phyloP scores from a whole-genome alignment of 1,284 basidiomycete genomes.

The Marasmius oreades region DNA sequence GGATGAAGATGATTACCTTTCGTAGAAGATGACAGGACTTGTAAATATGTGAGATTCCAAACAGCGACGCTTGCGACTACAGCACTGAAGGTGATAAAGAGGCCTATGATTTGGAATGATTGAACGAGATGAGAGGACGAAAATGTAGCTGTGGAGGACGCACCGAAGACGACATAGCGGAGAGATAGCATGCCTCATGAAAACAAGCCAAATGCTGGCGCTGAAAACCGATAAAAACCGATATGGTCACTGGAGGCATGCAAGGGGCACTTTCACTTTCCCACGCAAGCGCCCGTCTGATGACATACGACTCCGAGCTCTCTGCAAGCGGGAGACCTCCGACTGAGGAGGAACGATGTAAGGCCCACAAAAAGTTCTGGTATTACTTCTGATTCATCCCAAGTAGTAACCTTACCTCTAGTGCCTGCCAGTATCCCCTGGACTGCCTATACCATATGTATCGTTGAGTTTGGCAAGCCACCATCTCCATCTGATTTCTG shows the following conservation, averaged over 20 bases:
- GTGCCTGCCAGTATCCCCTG: background rate
- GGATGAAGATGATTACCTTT: conserved; percentile 1
- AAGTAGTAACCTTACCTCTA: background rate
- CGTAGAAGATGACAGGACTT: conserved; percentile 21
- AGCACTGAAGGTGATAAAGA: conserved; percentile 63
- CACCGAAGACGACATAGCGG: conserved; percentile 53
- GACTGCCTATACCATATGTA: background rate
- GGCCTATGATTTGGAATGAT: conserved; percentile 31
- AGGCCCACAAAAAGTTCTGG: background rate
- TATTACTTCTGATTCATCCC: background rate
- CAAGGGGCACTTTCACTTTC: too few relatives aligned
- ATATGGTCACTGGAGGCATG: conserved; percentile 17
- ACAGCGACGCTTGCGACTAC: conserved; percentile 62
- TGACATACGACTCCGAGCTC: too few relatives aligned
- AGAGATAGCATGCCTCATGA: conserved; percentile 28
- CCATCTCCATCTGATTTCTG: too few relatives aligned
- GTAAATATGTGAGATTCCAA: conserved; percentile 60
- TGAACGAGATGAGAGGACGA: background rate
- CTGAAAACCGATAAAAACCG: conserved; percentile 16
- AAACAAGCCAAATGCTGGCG: conserved; percentile 15
- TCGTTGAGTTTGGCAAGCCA: conserved; percentile 2
- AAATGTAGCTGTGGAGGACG: conserved; percentile 14
- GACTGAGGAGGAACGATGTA: conserved; percentile 2
- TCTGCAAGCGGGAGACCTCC: conserved; percentile 5
- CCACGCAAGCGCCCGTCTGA: too few relatives aligned